Percentiles rank a stretch among this genome's conserved stretches.
phyloP scores from a whole-genome alignment of 23 red algal genomes.

The Chondrus crispus region DNA sequence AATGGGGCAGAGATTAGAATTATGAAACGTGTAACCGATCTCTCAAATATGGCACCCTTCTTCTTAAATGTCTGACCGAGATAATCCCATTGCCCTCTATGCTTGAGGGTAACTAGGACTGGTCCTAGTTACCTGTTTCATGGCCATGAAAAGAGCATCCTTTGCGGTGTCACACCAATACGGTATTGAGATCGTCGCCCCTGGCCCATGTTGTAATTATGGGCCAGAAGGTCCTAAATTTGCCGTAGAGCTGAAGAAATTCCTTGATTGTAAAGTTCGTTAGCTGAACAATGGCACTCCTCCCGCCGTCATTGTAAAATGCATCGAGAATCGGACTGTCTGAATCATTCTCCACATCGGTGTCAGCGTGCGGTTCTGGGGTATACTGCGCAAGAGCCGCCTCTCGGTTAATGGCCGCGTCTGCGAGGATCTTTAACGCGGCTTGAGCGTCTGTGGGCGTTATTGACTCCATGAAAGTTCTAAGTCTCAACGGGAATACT shows the following conservation, averaged over 20 bases:
- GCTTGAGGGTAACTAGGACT: neutral
- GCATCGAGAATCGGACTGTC: neutral
- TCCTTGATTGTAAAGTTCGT: neutral
- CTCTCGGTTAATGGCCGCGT: neutral
- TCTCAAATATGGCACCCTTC: neutral
- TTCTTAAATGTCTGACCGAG: neutral
- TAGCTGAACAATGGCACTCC: neutral
- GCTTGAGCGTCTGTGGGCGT: too few species aligned
- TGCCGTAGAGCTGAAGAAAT: neutral
- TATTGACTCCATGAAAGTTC: too few species aligned
- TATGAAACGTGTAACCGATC: neutral
- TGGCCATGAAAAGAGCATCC: neutral
- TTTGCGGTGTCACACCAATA: neutral
- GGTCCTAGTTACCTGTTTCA: neutral
- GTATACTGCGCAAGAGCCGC: neutral
- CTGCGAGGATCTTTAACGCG: too few species aligned
- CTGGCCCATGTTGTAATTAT: neutral
- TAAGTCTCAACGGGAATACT: too few species aligned
- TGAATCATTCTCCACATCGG: neutral
- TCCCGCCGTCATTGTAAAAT: neutral
- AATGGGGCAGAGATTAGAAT: neutral
- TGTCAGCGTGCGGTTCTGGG: neutral
- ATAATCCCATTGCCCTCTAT: neutral
- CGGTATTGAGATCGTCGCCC: neutral
- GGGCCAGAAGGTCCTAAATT: neutral